These are phyloP conservation scores for Senna siamea DNA, from an alignment of 306 rosid species.

Conservation along the genomic window DNA sequence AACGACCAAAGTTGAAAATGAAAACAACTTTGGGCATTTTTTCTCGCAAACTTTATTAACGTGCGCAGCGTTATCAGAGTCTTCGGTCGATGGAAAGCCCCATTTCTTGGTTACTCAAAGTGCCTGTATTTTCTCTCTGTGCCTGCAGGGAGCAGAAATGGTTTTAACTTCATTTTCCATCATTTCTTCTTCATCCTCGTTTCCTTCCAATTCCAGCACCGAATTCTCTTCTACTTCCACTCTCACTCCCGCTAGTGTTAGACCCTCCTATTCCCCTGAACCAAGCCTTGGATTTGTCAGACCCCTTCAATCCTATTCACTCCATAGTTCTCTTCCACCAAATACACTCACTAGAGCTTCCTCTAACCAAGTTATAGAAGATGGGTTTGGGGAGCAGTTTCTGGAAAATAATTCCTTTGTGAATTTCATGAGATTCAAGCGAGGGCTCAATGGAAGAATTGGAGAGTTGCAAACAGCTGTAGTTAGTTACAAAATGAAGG, in stretches of 20 bases:
- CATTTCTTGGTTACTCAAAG: constrained; percentile 43
- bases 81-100: constrained; percentile 29
- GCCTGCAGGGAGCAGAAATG: constrained; percentile 45
- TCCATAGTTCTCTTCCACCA: constrained; percentile 28
- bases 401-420: constrained; percentile 66
- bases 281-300: not conserved
- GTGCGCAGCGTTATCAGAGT: not conserved
- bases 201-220: constrained; percentile 46
- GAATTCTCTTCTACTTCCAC: constrained; percentile 51
- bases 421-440: constrained; percentile 85
- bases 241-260: constrained; percentile 14
- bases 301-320: constrained; percentile 36
- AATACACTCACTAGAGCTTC: constrained; percentile 33
- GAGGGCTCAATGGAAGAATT: constrained; percentile 51
- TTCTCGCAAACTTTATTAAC: too few relatives aligned
- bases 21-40: too few relatives aligned
- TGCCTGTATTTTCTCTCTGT: not conserved
- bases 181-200: constrained; percentile 56
- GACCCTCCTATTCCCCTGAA: too few relatives aligned
- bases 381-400: constrained; percentile 70
- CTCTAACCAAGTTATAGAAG: constrained; percentile 48
- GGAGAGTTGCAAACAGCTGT: constrained; percentile 84
- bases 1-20: too few relatives aligned
- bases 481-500: constrained; percentile 71
- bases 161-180: constrained; percentile 55